Base-by-base conservation (phyloP, 2,329 filamentous ascomycete species). In the Fusarium sp. region DNA sequence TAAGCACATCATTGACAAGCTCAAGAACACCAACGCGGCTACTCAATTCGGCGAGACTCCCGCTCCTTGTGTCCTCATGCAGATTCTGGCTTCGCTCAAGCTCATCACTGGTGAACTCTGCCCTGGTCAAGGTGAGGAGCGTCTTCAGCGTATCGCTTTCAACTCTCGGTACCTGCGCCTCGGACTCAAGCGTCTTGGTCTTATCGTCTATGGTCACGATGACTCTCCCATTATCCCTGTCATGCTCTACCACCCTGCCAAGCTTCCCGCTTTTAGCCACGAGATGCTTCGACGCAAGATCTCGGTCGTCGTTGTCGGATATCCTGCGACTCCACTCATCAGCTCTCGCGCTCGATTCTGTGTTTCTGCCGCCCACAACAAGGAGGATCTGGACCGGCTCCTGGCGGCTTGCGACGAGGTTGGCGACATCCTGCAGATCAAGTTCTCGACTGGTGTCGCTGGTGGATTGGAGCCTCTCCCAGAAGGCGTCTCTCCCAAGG, bases 241-340 rank as follows among this genome's bases (percentile, higher is more conserved):
- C 72, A 87, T 97, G 76, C 89, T 99, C 27, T 99, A 97, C 85
- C 93, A 98, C 82, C 96, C 96, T n/a, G 96, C 93, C 75, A 99
- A 99, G 83, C 97, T 99, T 86, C 92, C 95, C 4, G 95, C 96
- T 64, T 99, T 99, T 81, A 97, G 93, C 54, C 96, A 97, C 78
- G 96, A 98, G 80, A 98, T 99, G 96, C 88, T 98, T 65, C 93
- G 92, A 82, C 93, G 96, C 77, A 98, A 97, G 81, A 98, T 99
- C 74, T 96, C 95, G 0, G 93, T 98, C 56, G 96, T 99, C 38
- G 93, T 99, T 49, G 96, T 99, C 67, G 96, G 95, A 57, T 99
- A 99, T 78, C 96, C 96, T 6, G 96, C 95, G 8, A 99, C 96
- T 2, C 96, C 96, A 1, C 87, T 99, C 49, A 96, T 98, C 74